Percentiles rank a stretch among this genome's conserved stretches.
Evolutionary conservation across 164 flowering plant genomes (phyloP).

Genomic region (Kingdonia uniflora): DNA sequence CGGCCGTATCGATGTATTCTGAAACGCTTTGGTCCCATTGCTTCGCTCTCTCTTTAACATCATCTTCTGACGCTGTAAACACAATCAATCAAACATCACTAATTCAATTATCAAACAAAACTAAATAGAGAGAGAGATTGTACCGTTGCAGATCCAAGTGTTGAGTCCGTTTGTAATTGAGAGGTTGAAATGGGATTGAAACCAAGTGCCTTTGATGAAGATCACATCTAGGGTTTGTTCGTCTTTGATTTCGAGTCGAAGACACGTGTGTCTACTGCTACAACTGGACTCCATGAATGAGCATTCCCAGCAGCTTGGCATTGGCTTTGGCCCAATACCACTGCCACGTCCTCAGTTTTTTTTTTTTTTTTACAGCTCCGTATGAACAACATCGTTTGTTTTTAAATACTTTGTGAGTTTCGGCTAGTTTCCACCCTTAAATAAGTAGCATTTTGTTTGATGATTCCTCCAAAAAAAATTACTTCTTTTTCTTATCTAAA

Average conservation of each 20-base stretch:
- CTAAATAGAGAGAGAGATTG: background rate
- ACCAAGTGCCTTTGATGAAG: conserved; percentile 74
- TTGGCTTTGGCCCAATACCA: too few species aligned
- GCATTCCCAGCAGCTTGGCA: too few species aligned
- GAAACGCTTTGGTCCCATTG: conserved; percentile 85
- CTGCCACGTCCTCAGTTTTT: too few species aligned
- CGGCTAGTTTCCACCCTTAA: too few species aligned
- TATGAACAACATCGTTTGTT: too few species aligned
- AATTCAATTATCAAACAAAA: background rate
- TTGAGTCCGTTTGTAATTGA: conserved; percentile 57
- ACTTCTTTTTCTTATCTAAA: too few species aligned
- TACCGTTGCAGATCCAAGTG: conserved; percentile 80
- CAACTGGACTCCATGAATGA: too few species aligned
- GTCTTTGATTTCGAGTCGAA: conserved; percentile 41
- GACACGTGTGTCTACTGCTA: conserved; percentile 64
- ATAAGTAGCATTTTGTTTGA: too few species aligned
- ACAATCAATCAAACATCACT: background rate
- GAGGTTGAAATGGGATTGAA: conserved; percentile 46
- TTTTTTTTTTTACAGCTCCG: too few species aligned
- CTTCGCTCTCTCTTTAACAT: conserved; percentile 65
- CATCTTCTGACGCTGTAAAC: conserved; percentile 51
- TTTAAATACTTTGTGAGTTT: too few species aligned
- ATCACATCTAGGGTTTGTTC: conserved; percentile 19
- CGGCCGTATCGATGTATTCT: conserved; percentile 66
- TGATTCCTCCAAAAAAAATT: too few species aligned